Conservation (phyloP, 2,329 filamentous ascomycete genomes). For the Ascochyta koolunga region DNA sequence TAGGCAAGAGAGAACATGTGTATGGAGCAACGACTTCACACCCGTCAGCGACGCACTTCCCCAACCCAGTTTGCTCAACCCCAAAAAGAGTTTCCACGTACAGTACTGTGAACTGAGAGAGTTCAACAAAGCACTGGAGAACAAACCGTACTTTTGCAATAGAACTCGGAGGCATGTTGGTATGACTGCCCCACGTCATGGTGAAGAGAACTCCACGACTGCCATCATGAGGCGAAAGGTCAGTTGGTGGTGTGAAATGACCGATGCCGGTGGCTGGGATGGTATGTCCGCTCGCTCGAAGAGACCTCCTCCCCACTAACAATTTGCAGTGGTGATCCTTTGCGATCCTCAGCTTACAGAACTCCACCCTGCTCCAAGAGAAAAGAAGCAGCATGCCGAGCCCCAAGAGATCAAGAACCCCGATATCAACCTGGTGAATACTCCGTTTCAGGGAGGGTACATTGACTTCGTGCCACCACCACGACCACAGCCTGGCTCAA, state of each 20-base stretch:
- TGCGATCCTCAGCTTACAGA: conserved; percentile 39
- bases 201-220: conserved; percentile 31
- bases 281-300: conserved; percentile 17
- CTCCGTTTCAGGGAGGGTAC: conserved; percentile 41
- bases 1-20: conserved; percentile 43
- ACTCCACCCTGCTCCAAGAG: conserved; percentile 20
- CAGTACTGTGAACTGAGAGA: conserved; percentile 44
- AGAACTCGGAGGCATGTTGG: conserved; percentile 40
- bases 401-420: conserved; percentile 9
- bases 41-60: conserved; percentile 42
- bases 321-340: conserved; percentile 34
- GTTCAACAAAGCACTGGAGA: conserved; percentile 36
- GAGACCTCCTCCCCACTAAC: background rate
- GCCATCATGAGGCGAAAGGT: conserved; percentile 40
- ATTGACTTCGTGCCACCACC: conserved; percentile 35
- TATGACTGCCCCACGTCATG: conserved; percentile 34
- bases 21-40: conserved; percentile 45
- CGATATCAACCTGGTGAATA: conserved; percentile 18
- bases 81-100: conserved; percentile 35
- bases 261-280: conserved; percentile 35
- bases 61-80: conserved; percentile 37
- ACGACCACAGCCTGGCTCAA: background rate
- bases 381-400: conserved; percentile 11
- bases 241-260: conserved; percentile 38
- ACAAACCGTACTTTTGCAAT: conserved; percentile 35